Base-by-base conservation (phyloP, 768 basidiomycete species). In the Phlegmacium glaucopus region DNA sequence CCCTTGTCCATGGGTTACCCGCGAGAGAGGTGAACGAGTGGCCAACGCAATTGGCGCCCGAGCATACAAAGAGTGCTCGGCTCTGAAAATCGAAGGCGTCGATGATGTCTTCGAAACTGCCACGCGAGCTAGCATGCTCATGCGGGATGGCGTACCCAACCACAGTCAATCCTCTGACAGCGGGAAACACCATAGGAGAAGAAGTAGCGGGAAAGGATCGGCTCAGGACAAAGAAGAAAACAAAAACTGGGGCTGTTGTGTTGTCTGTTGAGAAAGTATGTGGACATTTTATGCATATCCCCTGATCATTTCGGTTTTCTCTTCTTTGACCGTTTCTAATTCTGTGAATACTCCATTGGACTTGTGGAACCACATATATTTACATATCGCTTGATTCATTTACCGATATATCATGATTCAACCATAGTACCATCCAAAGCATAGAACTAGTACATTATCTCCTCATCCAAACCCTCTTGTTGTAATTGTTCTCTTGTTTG, bases 71-170 rank as follows among this genome's bases (percentile, higher is more conserved):
- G 95, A 97, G 64, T 96, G 94, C 58, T 91, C 89, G 9, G 88
- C 93, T 25, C 74, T 94, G 42, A 87, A 83, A 70, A 88, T 90
- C 44, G 85, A 90, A 69, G 93, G 93, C 45, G 93, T 95, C 11
- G 96, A 98, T 66, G 91, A 96, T 57, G 91, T 97, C 38, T 99
- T 98, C 57, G 96, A 99, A 71, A 88, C 90, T 0, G 96, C 96
- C 27, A 98, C 96, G 9, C 76, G 96, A 37, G 94, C 92, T 38
- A 94, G 92, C 62, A 96, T 98, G 90, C 70, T 98, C 48, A 94
- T 95, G 78, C 77, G 94, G 16, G 93, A 94, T 48, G 88, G 88
- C 3, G 86, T 82, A 18, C 79, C 81, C 7, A 68, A 72, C 25
- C 68, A 75, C 60, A 66, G 71, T 30, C 63, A 56, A 16, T 61